These are phyloP conservation scores for Fusarium goolgardi DNA, from an alignment of 2,329 filamentous ascomycete species.

Conservation along the genomic window DNA sequence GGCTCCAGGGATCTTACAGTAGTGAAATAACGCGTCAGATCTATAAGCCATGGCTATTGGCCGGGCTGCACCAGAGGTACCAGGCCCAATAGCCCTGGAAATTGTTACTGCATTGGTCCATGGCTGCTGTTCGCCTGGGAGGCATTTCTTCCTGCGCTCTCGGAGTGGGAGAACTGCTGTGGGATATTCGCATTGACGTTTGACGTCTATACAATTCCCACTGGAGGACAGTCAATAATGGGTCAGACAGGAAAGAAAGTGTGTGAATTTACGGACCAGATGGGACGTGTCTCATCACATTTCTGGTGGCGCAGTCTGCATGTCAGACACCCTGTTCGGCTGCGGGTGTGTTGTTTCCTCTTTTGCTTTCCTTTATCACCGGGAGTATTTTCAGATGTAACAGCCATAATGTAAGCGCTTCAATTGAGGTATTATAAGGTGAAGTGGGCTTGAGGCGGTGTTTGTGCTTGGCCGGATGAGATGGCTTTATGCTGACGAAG, in stretches of 20 bases:
- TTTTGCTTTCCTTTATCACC: background rate
- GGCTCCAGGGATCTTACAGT: conserved; percentile 23
- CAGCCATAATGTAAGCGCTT: background rate
- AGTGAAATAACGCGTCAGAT: conserved; percentile 40
- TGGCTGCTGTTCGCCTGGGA: conserved; percentile 40
- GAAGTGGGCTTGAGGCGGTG: background rate
- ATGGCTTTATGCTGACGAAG: background rate
- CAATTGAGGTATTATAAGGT: background rate
- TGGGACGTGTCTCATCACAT: conserved; percentile 37
- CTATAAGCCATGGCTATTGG: conserved; percentile 37
- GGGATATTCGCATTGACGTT: conserved; percentile 30
- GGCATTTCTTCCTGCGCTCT: conserved; percentile 29
- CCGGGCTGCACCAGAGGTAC: conserved; percentile 1
- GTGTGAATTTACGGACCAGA: conserved; percentile 28
- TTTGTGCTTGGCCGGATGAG: background rate
- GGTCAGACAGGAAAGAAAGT: too few species aligned
- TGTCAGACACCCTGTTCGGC: conserved; percentile 41
- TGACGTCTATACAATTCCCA: conserved; percentile 17
- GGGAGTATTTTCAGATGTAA: background rate
- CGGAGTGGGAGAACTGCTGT: conserved; percentile 26
- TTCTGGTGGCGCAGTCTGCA: conserved; percentile 38
- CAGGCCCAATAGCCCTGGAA: conserved; percentile 12
- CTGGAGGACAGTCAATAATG: background rate
- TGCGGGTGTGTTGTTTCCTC: conserved; percentile 28
- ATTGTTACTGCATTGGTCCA: conserved; percentile 18